Evolutionary conservation across 495 filamentous ascomycete genomes (phyloP).

Genomic region (Hyaloscypha hepaticicola): DNA sequence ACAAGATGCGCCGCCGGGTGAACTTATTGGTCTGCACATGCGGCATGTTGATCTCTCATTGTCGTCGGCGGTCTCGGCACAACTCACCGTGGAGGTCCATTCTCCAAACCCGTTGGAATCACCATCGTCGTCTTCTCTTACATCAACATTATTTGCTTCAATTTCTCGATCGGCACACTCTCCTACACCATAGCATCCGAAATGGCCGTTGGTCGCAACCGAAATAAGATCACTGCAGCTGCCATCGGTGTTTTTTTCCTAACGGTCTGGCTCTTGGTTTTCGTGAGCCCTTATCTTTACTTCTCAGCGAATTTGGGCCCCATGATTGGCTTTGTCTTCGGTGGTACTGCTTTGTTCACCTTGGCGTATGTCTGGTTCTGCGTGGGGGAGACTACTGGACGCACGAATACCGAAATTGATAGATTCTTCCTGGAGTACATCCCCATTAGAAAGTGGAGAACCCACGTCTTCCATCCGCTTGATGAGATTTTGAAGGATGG

Average conservation of each 20-base stretch:
- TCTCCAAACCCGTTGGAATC: constrained; percentile 18
- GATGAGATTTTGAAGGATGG: no score
- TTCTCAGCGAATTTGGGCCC: constrained; percentile 38
- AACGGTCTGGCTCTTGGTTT: constrained; percentile 38
- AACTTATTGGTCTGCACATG: constrained; percentile 36
- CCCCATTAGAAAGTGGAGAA: constrained; percentile 20
- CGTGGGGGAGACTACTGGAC: constrained; percentile 40
- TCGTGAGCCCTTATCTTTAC: constrained; percentile 43
- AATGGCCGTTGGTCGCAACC: constrained; percentile 40
- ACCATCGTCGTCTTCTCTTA: constrained; percentile 38
- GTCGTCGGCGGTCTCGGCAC: constrained; percentile 39
- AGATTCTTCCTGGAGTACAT: constrained; percentile 31
- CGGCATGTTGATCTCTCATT: constrained; percentile 36
- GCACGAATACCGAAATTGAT: constrained; percentile 36
- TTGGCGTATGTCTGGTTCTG: constrained; percentile 43
- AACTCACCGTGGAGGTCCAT: constrained; percentile 9
- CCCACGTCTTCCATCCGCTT: no score
- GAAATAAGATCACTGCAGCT: constrained; percentile 39
- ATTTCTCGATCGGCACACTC: constrained; percentile 38
- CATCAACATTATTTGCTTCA: constrained; percentile 39
- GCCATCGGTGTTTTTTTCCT: constrained; percentile 38
- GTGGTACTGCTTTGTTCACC: constrained; percentile 32
- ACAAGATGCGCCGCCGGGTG: constrained; percentile 36
- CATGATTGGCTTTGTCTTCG: constrained; percentile 42
- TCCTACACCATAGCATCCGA: constrained; percentile 38